Evolutionary conservation across 2,329 filamentous ascomycete species (phyloP), one percentile per base, ranked within the genome.

Genomic region (Aspergillus eucalypticola): DNA sequence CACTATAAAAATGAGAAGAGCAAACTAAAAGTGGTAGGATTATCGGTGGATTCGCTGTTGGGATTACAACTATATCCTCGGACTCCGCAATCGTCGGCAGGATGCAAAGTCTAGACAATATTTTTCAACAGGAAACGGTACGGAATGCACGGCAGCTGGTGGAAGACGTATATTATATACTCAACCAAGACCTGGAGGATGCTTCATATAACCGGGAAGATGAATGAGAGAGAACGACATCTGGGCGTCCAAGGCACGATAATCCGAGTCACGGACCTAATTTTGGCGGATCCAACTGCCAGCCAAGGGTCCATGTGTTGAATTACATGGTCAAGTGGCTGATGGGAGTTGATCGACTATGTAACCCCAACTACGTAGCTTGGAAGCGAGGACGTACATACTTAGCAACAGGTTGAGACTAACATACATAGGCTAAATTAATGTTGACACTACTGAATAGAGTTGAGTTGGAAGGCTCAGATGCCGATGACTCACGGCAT

Each of bases 81-180:
- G 70, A 19, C 72, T 83, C 21, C 79, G 75, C 41, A 78, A 81
- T 60, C 78, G 79, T 38, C 75, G 76, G 15, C 76, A 75, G n/a
- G 74, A 78, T 63, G 72, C 74, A 51, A 81, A 81, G 60, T 69
- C 83, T 2, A 76, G 80, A 53, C 25, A 73, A 82, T 17, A 27
- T 78, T 83, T 32, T 3, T 11, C 76, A 81, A 53, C 73, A 77
- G 23, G 74, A 78, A 52, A 66, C 68, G 38, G 66, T 66, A 5
- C 64, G 67, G 27, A 70, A 71, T 10, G 72, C 75, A 29, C 62
- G 69, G 7, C 61, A 70, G 46, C 67, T 68, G 19, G 58, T 78
- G 50, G 61, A 65, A 15, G 71, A 72, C 17, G 67, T 77, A 17
- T 78, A 75, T 50, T 55, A 64, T 6, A 64, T 68, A 5, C 65